Evolutionary conservation across 257 asterid genomes (phyloP).

Genomic region (Salvia splendens): DNA sequence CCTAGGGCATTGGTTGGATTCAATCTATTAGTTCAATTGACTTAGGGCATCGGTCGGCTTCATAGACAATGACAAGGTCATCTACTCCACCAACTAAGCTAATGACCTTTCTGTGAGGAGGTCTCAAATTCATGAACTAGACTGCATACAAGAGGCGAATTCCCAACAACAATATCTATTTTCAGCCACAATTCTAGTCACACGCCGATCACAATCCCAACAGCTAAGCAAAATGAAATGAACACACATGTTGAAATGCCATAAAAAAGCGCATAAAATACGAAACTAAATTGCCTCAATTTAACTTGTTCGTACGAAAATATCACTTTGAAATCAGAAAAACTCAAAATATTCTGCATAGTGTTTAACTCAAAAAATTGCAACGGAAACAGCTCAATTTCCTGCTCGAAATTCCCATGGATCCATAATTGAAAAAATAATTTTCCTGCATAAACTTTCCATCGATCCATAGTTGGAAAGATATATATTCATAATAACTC

Average conservation of each 20-base stretch:
- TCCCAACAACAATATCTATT: not conserved
- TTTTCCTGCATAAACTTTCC: not conserved
- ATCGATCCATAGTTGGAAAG: not conserved
- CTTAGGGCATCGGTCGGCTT: not conserved
- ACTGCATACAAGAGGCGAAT: not conserved
- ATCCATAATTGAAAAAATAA: not conserved
- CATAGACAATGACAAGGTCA: not conserved
- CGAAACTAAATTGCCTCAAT: not conserved
- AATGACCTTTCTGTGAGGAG: not conserved
- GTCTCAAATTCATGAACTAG: too few relatives aligned
- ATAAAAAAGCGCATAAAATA: not conserved
- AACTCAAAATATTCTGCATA: not conserved
- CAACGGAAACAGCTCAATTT: conserved; percentile 13
- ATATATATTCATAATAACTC: not conserved
- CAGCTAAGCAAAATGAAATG: not conserved
- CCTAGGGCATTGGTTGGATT: too few relatives aligned
- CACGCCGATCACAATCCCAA: not conserved
- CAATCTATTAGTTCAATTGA: too few relatives aligned
- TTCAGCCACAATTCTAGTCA: not conserved
- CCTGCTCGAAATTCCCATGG: not conserved
- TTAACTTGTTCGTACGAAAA: not conserved
- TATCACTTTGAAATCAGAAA: not conserved
- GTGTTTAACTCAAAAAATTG: not conserved
- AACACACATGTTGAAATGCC: not conserved
- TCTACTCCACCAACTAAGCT: not conserved